Percentiles rank a stretch among this genome's conserved stretches.
These are phyloP conservation scores for Ustulina deusta DNA, from an alignment of 2,329 filamentous ascomycete species.

Conservation along the genomic window DNA sequence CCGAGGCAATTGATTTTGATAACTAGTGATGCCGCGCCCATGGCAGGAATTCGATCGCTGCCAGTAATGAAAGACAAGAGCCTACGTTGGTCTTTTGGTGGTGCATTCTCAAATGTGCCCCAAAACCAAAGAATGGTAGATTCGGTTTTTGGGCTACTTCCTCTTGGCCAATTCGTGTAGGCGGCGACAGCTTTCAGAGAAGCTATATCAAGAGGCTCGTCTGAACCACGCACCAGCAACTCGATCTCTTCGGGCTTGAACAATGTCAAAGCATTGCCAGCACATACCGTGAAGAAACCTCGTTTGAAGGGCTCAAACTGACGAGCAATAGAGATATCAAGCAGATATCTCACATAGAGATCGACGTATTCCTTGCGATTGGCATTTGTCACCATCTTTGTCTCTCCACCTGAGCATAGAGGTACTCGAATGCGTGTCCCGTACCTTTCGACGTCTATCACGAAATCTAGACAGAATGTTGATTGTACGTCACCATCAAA, in stretches of 20 bases:
- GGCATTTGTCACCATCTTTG: conserved; percentile 80
- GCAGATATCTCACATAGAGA: conserved; percentile 81
- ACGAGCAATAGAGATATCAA: conserved; percentile 80
- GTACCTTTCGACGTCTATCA: conserved; percentile 81
- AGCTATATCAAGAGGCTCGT: conserved; percentile 82
- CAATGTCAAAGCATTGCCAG: conserved; percentile 85
- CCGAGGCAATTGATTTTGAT: conserved; percentile 83
- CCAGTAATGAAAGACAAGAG: conserved; percentile 89
- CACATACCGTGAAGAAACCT: conserved; percentile 92
- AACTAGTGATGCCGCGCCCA: conserved; percentile 80
- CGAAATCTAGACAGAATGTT: conserved; percentile 85
- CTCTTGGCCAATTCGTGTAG: conserved; percentile 81
- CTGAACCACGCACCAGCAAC: conserved; percentile 84
- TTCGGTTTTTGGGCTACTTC: conserved; percentile 64
- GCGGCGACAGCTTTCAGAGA: conserved; percentile 80
- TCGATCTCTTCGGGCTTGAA: conserved; percentile 95
- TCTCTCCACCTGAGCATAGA: conserved; percentile 79
- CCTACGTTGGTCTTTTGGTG: conserved; percentile 77
- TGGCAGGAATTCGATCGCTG: conserved; percentile 89
- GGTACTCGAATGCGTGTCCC: conserved; percentile 75
- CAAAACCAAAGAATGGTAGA: conserved; percentile 88
- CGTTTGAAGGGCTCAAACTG: conserved; percentile 96
- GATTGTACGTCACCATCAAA: conserved; percentile 86
- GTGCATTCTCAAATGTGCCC: conserved; percentile 78
- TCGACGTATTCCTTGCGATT: conserved; percentile 91